Conservation (phyloP, 2,329 filamentous ascomycete species). For the Corniculantispora saksenae region DNA sequence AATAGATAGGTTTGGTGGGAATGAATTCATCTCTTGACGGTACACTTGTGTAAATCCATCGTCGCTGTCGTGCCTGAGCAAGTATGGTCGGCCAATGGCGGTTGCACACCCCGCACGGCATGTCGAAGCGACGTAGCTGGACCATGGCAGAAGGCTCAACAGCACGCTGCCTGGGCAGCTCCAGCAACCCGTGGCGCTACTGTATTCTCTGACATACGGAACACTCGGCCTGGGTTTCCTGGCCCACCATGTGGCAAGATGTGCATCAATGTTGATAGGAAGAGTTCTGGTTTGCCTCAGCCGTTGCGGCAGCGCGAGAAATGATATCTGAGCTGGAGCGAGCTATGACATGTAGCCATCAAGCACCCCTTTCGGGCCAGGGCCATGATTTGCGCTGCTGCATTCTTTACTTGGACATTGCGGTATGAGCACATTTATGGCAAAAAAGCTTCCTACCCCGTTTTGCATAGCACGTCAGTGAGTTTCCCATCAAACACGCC, state of each 20-base stretch:
- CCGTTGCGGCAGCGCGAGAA: too few species aligned
- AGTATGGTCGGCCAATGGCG: too few species aligned
- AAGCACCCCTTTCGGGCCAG: too few species aligned
- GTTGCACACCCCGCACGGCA: too few species aligned
- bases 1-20: too few species aligned
- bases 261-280: background rate
- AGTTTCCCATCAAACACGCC: background rate
- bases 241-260: background rate
- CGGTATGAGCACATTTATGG: background rate
- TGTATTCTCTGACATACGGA: background rate
- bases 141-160: background rate
- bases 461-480: constrained; percentile 5
- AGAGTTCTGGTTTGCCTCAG: background rate
- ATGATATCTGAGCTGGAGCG: too few species aligned
- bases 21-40: too few species aligned
- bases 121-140: too few species aligned
- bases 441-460: background rate
- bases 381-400: too few species aligned
- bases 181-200: background rate
- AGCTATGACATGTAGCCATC: too few species aligned
- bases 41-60: too few species aligned
- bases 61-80: too few species aligned
- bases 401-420: background rate
- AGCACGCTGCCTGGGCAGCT: constrained; percentile 1
- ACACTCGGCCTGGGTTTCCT: background rate